Evolutionary conservation across 495 filamentous ascomycete genomes (phyloP).

Genomic region (Astrothelium subdiscretum): DNA sequence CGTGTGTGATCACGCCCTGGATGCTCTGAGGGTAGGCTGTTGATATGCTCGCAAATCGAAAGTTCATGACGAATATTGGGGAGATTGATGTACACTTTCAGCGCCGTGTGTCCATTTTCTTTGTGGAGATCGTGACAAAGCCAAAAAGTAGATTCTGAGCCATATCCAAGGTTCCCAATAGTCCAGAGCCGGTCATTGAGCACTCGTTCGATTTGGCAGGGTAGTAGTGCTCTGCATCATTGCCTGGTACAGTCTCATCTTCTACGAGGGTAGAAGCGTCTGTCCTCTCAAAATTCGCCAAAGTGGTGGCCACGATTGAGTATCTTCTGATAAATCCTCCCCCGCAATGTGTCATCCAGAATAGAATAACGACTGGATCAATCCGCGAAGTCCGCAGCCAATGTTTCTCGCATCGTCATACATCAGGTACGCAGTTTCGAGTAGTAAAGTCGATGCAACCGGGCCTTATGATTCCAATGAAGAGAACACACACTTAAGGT

Average conservation of each 20-base stretch:
- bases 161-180: constrained; percentile 37
- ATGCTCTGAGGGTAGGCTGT: constrained; percentile 22
- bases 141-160: constrained; percentile 37
- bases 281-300: neutral
- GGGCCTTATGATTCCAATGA: too few relatives aligned
- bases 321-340: neutral
- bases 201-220: constrained; percentile 33
- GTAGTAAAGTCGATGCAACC: too few relatives aligned
- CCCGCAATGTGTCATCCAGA: neutral
- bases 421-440: too few relatives aligned
- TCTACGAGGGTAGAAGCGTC: constrained; percentile 18
- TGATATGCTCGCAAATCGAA: constrained; percentile 29
- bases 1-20: constrained; percentile 29
- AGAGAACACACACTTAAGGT: too few relatives aligned
- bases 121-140: constrained; percentile 37
- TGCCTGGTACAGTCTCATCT: constrained; percentile 29
- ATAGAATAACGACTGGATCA: too few relatives aligned
- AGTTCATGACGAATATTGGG: constrained; percentile 24
- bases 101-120: neutral
- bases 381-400: too few relatives aligned
- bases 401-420: too few relatives aligned
- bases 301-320: neutral
- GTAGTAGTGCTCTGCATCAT: constrained; percentile 31
- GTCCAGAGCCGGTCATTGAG: constrained; percentile 32
- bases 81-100: neutral